Evolutionary conservation across 2,329 filamentous ascomycete genomes (phyloP).

Genomic region (Fusarium circinatum): DNA sequence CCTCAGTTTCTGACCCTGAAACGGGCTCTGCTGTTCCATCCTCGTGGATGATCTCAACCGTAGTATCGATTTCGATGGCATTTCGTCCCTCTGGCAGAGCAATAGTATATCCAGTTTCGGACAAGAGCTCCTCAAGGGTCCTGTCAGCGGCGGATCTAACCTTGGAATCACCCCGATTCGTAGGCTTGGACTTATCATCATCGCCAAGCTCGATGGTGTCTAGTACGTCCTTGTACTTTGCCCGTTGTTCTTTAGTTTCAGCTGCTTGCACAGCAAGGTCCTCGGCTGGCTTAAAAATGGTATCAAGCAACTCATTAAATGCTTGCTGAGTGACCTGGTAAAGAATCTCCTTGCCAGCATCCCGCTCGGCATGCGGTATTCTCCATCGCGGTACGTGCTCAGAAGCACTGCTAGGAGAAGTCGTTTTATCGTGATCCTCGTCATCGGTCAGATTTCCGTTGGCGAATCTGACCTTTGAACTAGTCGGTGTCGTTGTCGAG

Average conservation of each 20-base stretch:
- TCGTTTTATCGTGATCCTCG: conserved; percentile 75
- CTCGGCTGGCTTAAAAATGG: conserved; percentile 84
- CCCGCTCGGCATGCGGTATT: conserved; percentile 81
- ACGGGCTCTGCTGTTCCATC: conserved; percentile 30
- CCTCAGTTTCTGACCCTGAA: conserved; percentile 30
- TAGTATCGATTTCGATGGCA: conserved; percentile 48
- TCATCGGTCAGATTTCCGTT: conserved; percentile 78
- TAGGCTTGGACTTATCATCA: conserved; percentile 39
- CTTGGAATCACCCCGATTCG: conserved; percentile 13
- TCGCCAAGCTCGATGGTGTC: conserved; percentile 51
- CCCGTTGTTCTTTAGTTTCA: conserved; percentile 69
- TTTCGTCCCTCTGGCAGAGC: conserved; percentile 47
- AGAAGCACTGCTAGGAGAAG: conserved; percentile 76
- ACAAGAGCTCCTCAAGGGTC: conserved; percentile 52
- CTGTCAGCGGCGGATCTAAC: conserved; percentile 37
- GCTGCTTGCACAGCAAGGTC: conserved; percentile 76
- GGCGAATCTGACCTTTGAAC: conserved; percentile 81
- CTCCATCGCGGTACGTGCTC: conserved; percentile 83
- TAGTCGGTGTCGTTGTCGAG: conserved; percentile 74
- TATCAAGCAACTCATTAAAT: conserved; percentile 91
- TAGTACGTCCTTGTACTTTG: conserved; percentile 63
- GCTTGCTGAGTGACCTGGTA: conserved; percentile 91
- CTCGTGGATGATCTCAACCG: conserved; percentile 39
- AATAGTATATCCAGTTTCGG: conserved; percentile 57
- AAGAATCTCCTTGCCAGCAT: conserved; percentile 87